phyloP scores from a whole-genome alignment of 345 rosid genomes.

The Hibiscus trionum region DNA sequence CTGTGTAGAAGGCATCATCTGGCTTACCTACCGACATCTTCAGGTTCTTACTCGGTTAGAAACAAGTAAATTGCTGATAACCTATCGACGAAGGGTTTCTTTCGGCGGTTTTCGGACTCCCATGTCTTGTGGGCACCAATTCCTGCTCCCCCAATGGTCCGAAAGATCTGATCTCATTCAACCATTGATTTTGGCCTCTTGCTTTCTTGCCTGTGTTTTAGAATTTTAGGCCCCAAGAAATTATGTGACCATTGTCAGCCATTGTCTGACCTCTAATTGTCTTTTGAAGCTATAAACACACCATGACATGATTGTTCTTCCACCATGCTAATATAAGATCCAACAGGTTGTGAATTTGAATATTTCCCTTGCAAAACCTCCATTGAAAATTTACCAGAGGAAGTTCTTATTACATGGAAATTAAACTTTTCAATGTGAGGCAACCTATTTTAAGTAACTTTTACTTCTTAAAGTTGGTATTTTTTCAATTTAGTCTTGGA shows the following conservation, averaged over 20 bases:
- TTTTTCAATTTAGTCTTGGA: no score
- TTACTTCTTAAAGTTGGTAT: no score
- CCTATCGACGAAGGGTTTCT: slow-evolving; percentile 9
- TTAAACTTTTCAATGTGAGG: background rate
- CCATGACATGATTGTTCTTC: background rate
- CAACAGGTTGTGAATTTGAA: background rate
- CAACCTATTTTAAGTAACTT: background rate
- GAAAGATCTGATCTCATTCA: slow-evolving; percentile 7
- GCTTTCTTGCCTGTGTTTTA: slow-evolving; percentile 29
- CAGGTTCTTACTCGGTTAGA: slow-evolving; percentile 52
- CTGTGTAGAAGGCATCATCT: slow-evolving; percentile 64
- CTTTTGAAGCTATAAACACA: background rate
- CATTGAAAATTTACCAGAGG: background rate
- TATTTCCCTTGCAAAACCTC: background rate
- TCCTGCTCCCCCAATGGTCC: slow-evolving; percentile 8
- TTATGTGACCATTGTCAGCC: slow-evolving; percentile 5
- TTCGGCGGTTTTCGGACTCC: background rate
- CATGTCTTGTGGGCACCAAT: slow-evolving; percentile 13
- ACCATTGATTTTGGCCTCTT: slow-evolving; percentile 28
- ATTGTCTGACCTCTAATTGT: background rate
- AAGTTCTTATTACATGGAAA: background rate
- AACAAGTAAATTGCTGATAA: background rate
- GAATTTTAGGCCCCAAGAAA: slow-evolving; percentile 27
- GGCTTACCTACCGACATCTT: slow-evolving; percentile 49
- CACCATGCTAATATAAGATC: background rate